Base-by-base conservation (phyloP, 371 early-diverging fungal genomes). In the Parasitella parasitica region DNA sequence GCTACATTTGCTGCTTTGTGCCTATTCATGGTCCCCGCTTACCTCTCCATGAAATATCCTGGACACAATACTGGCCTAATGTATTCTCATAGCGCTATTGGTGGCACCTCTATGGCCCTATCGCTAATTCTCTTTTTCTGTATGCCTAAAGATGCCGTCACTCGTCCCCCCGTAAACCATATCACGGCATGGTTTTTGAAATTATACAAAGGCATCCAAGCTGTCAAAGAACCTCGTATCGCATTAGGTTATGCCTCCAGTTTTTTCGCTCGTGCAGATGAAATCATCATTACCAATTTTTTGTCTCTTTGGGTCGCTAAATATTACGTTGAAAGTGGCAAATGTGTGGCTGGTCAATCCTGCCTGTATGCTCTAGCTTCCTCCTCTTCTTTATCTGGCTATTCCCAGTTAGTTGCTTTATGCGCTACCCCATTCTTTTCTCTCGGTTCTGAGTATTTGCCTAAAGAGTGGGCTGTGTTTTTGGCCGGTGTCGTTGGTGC, bases 221-320 rank as follows among this genome's bases (percentile, higher is more conserved):
- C 86, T 46, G 83, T 68, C 9, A 80, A 76, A 26, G 88, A 90
- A 50, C 83, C 82, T 4, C 75, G 78, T 24, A 73, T 91, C 50
- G 76, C 87, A 1, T 69, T 91, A 7, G 86, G 82, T 13, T 89
- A 83, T 60, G 59, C 73, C 5, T 76, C 86, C 3, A 83, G 86
- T 54, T 87, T 86, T 62, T 85, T 86, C 64, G 86, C 93, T 4
- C 86, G 94, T 55, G 91, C 88, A 0, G 92, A 91, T 66, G 87
- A 91, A 22, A 82, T 91, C 28, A 83, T 89, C 27, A 75, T 94
- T 38, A 81, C 92, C 4, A 74, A 87, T 8, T 93, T 87, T 61
- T 65, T 94, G n/a, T 83, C 88, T 6, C 75, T 91, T 5, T 94
- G 92, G 92, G 79, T 91, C 1, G 77, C 83, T 35, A 75, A 84